Evolutionary conservation across 2,329 filamentous ascomycete genomes (phyloP), one percentile per base, ranked within the genome.

Genomic region (Elsinoe arachidis): DNA sequence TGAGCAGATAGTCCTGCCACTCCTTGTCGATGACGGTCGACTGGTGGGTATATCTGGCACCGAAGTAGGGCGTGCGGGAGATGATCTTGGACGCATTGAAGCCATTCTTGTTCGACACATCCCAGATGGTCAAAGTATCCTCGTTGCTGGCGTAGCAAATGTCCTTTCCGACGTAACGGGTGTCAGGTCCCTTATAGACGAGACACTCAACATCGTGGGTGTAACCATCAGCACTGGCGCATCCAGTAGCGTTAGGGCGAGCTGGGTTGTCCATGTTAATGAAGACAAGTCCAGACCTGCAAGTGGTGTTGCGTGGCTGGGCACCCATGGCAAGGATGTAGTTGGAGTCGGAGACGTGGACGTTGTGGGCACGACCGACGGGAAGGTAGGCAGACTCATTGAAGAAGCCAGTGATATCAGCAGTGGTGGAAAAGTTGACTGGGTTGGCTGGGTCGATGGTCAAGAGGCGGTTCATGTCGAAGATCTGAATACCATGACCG

Each of bases 401-500:
- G 64, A 70, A 76, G 63, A 70, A 69, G 23, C 68, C 68, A 43
- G 74, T 72, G 59, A 78, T 65, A 55, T 76, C 75, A n/a, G 69
- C 57, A 64, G 58, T 59, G 10, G 73, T 73, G 61, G 79, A 80
- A 43, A 79, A 80, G 44, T 66, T 72, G n/a, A 67, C 69, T 7
- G 66, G 72, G n/a, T 67, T 69, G 6, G 72, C 76, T 1, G 74
- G 73, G 67, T 76, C 70, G 58, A 81, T 65, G 41, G 69, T 69
- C 55, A 79, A 70, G 14, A 81, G 71, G 70, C 77, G 82, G 63
- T 73, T 76, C 78, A 83, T 76, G 68, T 85, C 82, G 64, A 85
- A 85, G 68, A 84, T 76, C 68, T 84, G 82, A 47, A 85, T 76
- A 37, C 79, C 78, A 67, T 84, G 81, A 62, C 72, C 67, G 43